Base-by-base conservation (phyloP, 768 basidiomycete species). In the Podaxis mareebaensis region DNA sequence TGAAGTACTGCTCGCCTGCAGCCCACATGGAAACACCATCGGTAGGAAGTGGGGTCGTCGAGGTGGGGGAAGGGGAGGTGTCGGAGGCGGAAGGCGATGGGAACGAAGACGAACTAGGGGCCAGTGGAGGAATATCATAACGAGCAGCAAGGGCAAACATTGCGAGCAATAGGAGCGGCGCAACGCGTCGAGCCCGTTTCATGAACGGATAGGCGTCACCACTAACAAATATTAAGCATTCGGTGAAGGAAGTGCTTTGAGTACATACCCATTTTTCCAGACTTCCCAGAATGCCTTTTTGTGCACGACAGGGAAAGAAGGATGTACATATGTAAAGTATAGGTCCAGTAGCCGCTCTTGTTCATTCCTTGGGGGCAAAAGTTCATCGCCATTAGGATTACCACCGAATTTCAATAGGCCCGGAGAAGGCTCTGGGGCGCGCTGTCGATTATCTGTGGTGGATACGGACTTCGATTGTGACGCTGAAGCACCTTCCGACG, bases 141-240 rank as follows among this genome's bases (percentile, higher is more conserved):
- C 94, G 88, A 2, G 92, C 87, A 2, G 93, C 91, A 54, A 92
- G 80, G 17, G 94, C 81, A 70, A 89, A 93, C 86, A 96, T 94
- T n/a, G 85, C 83, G 28, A 95, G 81, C 3, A 96, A 80, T 12
- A 95, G 81, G 3, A 94, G 80, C 5, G 84, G 75, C 3, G 92
- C 84, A 17, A 89, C 76, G 33, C 78, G 79, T n/a, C 79, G 77
- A 3, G 74, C 76, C 7, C 78, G 77, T 49, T 77, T 73, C 58
- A 73, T 78, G 66, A 77, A 77, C 0, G 80, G 78, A 10, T 78
- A 75, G 3, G 76, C 63, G 17, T 68, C 68, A 11, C 53, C 61
- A 67, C 28, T 62, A 30, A 33, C n/a, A 20, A 11, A 4, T 7
- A 4, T 38, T 39, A 10, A 51, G 36, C 12, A 13, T 5, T 30